Conservation (phyloP, 1,139 yeast genomes). For the Lodderomyces theae region DNA sequence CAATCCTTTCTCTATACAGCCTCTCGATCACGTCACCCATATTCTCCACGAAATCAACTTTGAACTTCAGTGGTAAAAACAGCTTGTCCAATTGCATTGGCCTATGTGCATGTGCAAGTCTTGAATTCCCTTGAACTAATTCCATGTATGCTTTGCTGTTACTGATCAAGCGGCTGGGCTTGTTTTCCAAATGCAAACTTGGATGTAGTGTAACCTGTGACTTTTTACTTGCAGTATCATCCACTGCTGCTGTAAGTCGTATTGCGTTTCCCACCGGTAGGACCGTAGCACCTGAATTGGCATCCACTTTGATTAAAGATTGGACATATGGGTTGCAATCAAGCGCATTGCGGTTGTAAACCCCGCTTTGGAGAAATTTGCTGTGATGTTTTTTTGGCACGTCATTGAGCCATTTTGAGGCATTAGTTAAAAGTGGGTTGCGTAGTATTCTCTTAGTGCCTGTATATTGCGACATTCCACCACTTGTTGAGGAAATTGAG, state of each 20-base stretch:
- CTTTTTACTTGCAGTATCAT: background rate
- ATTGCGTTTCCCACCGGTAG: slow-evolving; percentile 27
- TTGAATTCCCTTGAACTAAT: slow-evolving; percentile 5
- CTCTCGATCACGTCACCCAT: slow-evolving; percentile 15
- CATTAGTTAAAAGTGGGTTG: slow-evolving; percentile 27
- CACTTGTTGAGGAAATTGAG: background rate
- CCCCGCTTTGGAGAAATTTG: slow-evolving; percentile 14
- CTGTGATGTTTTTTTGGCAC: slow-evolving; percentile 19
- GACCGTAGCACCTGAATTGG: slow-evolving; percentile 19
- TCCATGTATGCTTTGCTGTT: slow-evolving; percentile 13
- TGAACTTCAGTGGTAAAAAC: slow-evolving; percentile 12
- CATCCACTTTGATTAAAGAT: slow-evolving; percentile 19
- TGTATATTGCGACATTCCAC: no score
- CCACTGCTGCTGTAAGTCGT: slow-evolving; percentile 18
- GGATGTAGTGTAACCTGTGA: slow-evolving; percentile 7
- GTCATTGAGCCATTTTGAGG: slow-evolving; percentile 21
- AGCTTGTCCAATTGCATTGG: slow-evolving; percentile 8
- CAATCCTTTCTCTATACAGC: slow-evolving; percentile 15
- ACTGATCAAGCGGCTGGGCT: slow-evolving; percentile 14
- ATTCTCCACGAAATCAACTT: slow-evolving; percentile 15
- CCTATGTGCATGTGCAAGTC: slow-evolving; percentile 1
- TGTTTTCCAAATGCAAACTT: slow-evolving; percentile 6
- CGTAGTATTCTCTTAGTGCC: background rate
- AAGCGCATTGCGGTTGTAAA: slow-evolving; percentile 17
- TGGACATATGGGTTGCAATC: slow-evolving; percentile 25